These are phyloP conservation scores for Saccharomyces hybrid DNA, from an alignment of 1,139 yeast genomes.

Conservation along the genomic window DNA sequence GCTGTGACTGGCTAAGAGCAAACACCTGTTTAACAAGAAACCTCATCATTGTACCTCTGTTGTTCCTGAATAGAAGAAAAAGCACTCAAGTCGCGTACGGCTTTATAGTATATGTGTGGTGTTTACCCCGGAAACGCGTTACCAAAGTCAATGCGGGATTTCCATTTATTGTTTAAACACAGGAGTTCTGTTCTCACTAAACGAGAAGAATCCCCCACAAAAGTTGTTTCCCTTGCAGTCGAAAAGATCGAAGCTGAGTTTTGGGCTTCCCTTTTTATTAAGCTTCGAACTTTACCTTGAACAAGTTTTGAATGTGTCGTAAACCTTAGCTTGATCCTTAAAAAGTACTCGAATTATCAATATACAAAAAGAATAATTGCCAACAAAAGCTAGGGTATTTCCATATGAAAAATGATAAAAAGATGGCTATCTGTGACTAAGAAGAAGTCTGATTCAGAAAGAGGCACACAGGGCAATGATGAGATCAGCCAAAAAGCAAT, in stretches of 20 bases:
- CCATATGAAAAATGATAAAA: conserved; percentile 10
- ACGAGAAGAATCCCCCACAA: background rate
- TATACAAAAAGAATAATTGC: background rate
- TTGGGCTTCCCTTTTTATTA: background rate
- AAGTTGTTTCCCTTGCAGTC: background rate
- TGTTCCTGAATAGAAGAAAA: background rate
- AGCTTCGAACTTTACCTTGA: background rate
- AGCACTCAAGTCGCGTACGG: background rate
- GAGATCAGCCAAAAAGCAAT: background rate
- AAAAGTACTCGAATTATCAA: background rate
- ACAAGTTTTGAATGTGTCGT: background rate
- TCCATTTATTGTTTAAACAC: background rate
- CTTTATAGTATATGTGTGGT: background rate
- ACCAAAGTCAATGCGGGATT: background rate
- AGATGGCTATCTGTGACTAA: conserved; percentile 13
- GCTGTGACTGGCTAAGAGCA: background rate
- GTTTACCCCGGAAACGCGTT: conserved; percentile 1
- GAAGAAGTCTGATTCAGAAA: conserved; percentile 3
- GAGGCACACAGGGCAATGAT: background rate
- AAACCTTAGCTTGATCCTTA: background rate
- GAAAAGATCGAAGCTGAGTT: background rate
- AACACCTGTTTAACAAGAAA: background rate
- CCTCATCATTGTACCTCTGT: background rate
- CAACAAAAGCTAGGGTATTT: background rate
- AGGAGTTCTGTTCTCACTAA: background rate